A percentile compares a stretch with the other conserved stretches of the same genome.
These are phyloP conservation scores for Phytophthora foliorum DNA, from an alignment of 352 stramenopile species.

Conservation along the genomic window DNA sequence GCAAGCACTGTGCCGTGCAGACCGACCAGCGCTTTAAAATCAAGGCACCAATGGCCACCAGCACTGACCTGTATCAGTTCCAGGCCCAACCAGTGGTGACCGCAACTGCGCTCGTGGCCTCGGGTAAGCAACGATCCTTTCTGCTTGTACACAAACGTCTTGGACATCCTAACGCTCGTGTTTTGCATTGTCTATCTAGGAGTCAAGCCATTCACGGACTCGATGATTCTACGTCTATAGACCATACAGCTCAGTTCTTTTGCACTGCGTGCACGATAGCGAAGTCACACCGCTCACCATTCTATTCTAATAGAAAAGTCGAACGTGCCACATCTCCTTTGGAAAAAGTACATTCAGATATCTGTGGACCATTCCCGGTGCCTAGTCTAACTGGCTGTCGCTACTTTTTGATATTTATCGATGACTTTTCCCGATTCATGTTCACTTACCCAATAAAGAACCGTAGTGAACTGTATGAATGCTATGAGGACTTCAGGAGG, in stretches of 20 bases:
- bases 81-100: neutral
- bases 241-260: constrained; percentile 8
- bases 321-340: constrained; percentile 24
- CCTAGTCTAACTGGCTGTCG: too few species aligned
- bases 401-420: too few species aligned
- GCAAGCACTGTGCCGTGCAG: constrained; percentile 8
- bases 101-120: neutral
- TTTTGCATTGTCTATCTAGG: constrained; percentile 15
- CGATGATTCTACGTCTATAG: too few species aligned
- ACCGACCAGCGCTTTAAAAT: constrained; percentile 26
- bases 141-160: constrained; percentile 17
- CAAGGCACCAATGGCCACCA: neutral
- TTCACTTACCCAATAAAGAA: constrained; percentile 26
- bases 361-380: too few species aligned
- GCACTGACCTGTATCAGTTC: constrained; percentile 17
- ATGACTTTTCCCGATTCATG: too few species aligned
- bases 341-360: too few species aligned
- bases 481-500: constrained; percentile 23
- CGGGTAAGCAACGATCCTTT: constrained; percentile 9
- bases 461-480: constrained; percentile 24
- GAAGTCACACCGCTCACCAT: constrained; percentile 34
- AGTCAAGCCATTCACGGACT: constrained; percentile 11
- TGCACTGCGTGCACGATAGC: constrained; percentile 29
- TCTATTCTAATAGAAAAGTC: constrained; percentile 32
- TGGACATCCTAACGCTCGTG: constrained; percentile 21